Base-by-base conservation (phyloP, 306 rosid genomes). In the Styphnolobium japonicum region DNA sequence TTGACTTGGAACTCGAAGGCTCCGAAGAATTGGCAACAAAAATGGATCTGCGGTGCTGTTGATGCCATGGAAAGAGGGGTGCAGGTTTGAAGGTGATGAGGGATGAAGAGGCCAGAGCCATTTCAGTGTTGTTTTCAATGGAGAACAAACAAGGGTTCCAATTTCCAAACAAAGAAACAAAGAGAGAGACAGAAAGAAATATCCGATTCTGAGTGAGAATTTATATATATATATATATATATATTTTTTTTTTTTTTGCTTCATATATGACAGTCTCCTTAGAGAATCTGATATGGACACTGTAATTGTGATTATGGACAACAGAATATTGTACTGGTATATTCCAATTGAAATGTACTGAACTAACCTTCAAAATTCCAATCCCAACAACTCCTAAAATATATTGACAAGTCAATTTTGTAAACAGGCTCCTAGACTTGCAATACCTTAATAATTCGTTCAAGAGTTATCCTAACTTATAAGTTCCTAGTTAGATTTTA, bases 61-160 rank as follows among this genome's bases (percentile, higher is more conserved):
- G 66, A 1, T 61, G 16, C n/a, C n/a, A n/a, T 21, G 63, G 3
- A 0, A 19, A 42, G 5, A 39, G 37, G 29, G 75, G 49, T 10
- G 70, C 8, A 2, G 80, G 79, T 67, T 76, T 43, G 23, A 53
- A 36, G 27, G 71, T 14, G 37, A 78, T 60, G 4, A 82, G 82
- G 52, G 84, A 74, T 10, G 86, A 76, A 7, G 80, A 42, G 0
- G 77, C 27, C 29, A 78, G 9, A 34, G 84, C 76, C 88, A 82
- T 73, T n/a, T n/a, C n/a, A n/a, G n/a, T n/a, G n/a, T n/a, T n/a
- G n/a, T n/a, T n/a, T n/a, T n/a, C n/a, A 46, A 46, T 3, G 10
- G 15, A 46, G 15, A 46, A 16, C 18, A 16, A 12, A 12, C 31
- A n/a, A n/a, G n/a, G n/a, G n/a, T n/a, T n/a, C n/a, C n/a, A n/a